A percentile compares a stretch with the other conserved stretches of the same genome.
Conservation (phyloP, 2,329 filamentous ascomycete species). For the Huntiella decipiens region DNA sequence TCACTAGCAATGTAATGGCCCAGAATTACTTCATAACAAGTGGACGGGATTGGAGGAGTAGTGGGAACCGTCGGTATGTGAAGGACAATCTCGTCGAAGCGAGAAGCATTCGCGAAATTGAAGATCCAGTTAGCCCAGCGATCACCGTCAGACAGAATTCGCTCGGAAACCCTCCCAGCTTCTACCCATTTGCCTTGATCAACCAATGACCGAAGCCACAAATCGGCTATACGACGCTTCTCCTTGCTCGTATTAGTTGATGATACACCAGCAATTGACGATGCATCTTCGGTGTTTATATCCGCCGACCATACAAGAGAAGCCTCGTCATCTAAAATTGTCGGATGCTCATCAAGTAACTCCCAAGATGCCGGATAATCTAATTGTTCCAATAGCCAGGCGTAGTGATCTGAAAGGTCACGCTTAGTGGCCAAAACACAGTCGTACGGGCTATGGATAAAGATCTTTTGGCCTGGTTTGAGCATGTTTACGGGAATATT, state of each 20-base stretch:
- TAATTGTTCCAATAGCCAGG: slow-evolving; percentile 67
- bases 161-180: slow-evolving; percentile 65
- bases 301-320: slow-evolving; percentile 31
- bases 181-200: slow-evolving; percentile 53
- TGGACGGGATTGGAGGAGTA: slow-evolving; percentile 57
- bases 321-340: slow-evolving; percentile 34
- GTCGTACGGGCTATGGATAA: slow-evolving; percentile 91
- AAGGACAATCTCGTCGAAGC: slow-evolving; percentile 75
- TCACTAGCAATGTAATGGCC: slow-evolving; percentile 73
- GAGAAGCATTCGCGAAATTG: slow-evolving; percentile 70
- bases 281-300: slow-evolving; percentile 17
- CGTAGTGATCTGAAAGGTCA: slow-evolving; percentile 66
- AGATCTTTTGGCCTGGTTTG: slow-evolving; percentile 50
- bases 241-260: slow-evolving; percentile 44
- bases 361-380: slow-evolving; percentile 78
- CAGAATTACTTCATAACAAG: slow-evolving; percentile 76
- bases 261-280: slow-evolving; percentile 22
- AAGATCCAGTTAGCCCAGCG: slow-evolving; percentile 95
- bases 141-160: slow-evolving; percentile 59
- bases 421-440: slow-evolving; percentile 83
- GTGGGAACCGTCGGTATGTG: slow-evolving; percentile 64
- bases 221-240: slow-evolving; percentile 75
- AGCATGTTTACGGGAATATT: slow-evolving; percentile 30
- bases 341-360: slow-evolving; percentile 72
- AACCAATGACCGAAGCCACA: slow-evolving; percentile 80